Base-by-base conservation (phyloP, 306 rosid species). In the Potentilla sterilis region DNA sequence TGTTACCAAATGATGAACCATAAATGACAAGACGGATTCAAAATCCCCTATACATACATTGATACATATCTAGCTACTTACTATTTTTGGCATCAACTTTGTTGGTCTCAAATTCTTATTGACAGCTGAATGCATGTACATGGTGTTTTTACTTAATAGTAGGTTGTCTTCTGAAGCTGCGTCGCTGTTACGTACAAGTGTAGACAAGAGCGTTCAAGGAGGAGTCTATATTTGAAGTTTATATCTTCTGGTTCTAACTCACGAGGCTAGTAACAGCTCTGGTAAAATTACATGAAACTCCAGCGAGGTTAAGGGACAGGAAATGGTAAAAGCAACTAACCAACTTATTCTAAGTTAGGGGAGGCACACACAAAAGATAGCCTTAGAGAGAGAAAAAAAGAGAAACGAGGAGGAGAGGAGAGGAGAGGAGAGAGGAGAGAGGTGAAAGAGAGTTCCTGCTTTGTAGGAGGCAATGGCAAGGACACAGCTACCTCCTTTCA, bases 401-500 rank as follows among this genome's bases (percentile, higher is more conserved):
- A 77, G 38, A 59, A 35, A 59, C 49, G 65, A 21, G 34, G n/a
- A 1, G n/a, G 48, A 75, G 46, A 70, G 47, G 82, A 80, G 63
- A 65, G 75, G 74, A 10, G 10, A 15, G n/a, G 63, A 59, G 34
- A 75, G 49, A 66, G 79, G 10, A 10, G 64, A 76, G 54, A 63
- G 79, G 69, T 47, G 77, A 67, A 67, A 57, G 76, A 41, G 68
- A 80, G 74, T 62, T 64, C 93, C 97, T 77, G 70, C 77, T 85
- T 91, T 87, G 82, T 80, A 83, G 90, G 92, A 86, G 90, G 81
- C 77, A 85, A 79, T 74, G 85, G 86, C 86, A 81, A 81, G 81
- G 83, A 79, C 80, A 37, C 51, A 66, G 79, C 68, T 54, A 67
- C 79, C 73, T 84, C 69, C 32, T 16, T 82, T 82, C 82, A 40